A percentile compares a stretch with the other conserved stretches of the same genome.
phyloP scores from a whole-genome alignment of 2,329 filamentous ascomycete species.

The Hirsutella minnesotensis region DNA sequence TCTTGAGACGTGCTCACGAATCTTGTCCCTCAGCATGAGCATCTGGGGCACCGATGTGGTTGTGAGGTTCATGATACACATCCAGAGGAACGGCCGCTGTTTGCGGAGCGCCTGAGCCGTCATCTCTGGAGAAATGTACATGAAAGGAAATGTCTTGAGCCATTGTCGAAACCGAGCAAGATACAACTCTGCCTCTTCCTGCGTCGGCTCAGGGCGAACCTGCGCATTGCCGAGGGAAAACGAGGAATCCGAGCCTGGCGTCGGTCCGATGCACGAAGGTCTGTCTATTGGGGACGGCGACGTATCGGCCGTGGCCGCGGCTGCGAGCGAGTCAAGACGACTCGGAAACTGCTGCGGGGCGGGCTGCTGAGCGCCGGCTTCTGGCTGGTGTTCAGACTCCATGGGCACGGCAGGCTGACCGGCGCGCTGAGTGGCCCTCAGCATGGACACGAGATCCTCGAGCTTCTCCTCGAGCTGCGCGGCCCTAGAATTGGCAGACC shows the following conservation, averaged over 20 bases:
- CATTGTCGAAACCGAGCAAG: constrained; percentile 29
- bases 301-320: constrained; percentile 10
- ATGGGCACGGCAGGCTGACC: neutral
- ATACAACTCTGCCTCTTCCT: constrained; percentile 24
- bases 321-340: constrained; percentile 23
- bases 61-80: constrained; percentile 34
- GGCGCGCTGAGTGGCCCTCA: constrained; percentile 20
- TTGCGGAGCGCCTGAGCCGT: constrained; percentile 25
- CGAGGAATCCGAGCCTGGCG: neutral
- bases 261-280: neutral
- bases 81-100: constrained; percentile 36
- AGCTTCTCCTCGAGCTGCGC: constrained; percentile 38
- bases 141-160: constrained; percentile 32
- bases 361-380: constrained; percentile 4
- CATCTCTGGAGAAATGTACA: constrained; percentile 24
- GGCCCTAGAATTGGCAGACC: constrained; percentile 22
- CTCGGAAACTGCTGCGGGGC: constrained; percentile 11
- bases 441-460: constrained; percentile 33
- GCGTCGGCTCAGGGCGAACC: constrained; percentile 16
- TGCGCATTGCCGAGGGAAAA: constrained; percentile 7
- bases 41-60: constrained; percentile 29
- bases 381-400: neutral
- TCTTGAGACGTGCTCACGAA: constrained; percentile 32
- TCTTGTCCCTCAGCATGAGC: constrained; percentile 22
- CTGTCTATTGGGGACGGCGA: neutral